phyloP scores from a whole-genome alignment of 768 basidiomycete species.

The Serendipita vermifera region DNA sequence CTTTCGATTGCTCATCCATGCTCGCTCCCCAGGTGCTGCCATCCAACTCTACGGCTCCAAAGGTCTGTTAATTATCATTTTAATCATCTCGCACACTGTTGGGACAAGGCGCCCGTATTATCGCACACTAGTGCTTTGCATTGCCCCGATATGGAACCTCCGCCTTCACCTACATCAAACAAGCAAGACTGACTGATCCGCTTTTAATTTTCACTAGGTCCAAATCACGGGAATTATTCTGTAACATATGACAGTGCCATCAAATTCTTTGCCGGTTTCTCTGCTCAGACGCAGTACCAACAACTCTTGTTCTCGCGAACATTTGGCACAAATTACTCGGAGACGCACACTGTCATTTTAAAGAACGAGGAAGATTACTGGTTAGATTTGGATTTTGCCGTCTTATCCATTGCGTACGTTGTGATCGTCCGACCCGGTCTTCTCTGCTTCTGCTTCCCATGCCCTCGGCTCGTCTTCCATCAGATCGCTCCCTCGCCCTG shows the following conservation, averaged over 20 bases:
- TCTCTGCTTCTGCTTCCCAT: not conserved
- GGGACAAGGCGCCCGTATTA: not conserved
- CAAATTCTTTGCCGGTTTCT: slow-evolving; percentile 1
- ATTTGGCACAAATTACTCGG: not conserved
- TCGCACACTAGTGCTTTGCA: not conserved
- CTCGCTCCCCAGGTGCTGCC: not conserved
- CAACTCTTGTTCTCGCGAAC: not conserved
- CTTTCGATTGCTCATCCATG: not conserved
- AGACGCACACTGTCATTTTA: not conserved
- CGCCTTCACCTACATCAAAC: too few relatives aligned
- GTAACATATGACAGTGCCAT: slow-evolving; percentile 5
- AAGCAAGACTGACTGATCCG: not conserved
- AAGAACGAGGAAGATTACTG: slow-evolving; percentile 8
- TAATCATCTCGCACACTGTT: not conserved
- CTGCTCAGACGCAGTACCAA: not conserved
- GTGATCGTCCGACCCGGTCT: not conserved
- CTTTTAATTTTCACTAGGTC: not conserved
- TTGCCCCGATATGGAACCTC: not conserved
- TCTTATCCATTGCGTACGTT: not conserved
- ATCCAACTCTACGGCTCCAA: not conserved
- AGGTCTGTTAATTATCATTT: not conserved
- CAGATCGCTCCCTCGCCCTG: not conserved
- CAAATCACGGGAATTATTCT: slow-evolving; percentile 1
- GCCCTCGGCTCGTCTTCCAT: not conserved
- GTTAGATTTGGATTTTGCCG: slow-evolving; percentile 1